These are phyloP conservation scores for Aspergillus tamarii DNA, from an alignment of 2,329 filamentous ascomycete genomes.

Conservation along the genomic window DNA sequence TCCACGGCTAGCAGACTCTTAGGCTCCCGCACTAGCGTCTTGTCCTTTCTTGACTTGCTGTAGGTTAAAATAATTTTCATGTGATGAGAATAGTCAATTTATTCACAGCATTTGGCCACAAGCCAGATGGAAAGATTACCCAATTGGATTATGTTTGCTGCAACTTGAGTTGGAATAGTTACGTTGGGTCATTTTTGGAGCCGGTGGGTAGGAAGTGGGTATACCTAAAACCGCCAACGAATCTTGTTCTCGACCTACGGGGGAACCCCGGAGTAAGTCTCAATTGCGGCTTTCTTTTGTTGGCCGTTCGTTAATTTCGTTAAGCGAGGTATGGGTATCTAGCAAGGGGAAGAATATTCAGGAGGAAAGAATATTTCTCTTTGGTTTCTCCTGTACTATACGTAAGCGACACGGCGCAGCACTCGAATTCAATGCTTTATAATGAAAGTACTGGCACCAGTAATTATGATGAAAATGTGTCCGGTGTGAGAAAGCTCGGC, in stretches of 20 bases:
- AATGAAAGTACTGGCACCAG: not conserved
- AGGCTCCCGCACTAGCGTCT: not conserved
- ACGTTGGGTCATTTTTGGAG: not conserved
- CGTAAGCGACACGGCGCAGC: no score
- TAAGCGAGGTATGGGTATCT: not conserved
- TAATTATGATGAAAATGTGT: not conserved
- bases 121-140: not conserved
- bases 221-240: not conserved
- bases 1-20: not conserved
- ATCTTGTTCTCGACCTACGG: not conserved
- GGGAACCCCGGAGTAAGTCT: not conserved
- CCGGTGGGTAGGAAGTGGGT: not conserved
- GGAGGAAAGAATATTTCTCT: no score
- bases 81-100: not conserved
- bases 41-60: not conserved
- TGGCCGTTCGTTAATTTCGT: not conserved
- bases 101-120: not conserved
- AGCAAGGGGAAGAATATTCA: not conserved
- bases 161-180: not conserved
- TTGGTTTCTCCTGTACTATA: no score
- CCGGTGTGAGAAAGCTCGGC: not conserved
- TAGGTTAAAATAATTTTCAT: not conserved
- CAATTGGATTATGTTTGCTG: not conserved
- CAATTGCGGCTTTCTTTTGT: not conserved
- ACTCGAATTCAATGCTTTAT: no score